Percentiles rank a stretch among this genome's conserved stretches.
phyloP scores from a whole-genome alignment of 2,329 filamentous ascomycete genomes.

The Stemphylium beticola region DNA sequence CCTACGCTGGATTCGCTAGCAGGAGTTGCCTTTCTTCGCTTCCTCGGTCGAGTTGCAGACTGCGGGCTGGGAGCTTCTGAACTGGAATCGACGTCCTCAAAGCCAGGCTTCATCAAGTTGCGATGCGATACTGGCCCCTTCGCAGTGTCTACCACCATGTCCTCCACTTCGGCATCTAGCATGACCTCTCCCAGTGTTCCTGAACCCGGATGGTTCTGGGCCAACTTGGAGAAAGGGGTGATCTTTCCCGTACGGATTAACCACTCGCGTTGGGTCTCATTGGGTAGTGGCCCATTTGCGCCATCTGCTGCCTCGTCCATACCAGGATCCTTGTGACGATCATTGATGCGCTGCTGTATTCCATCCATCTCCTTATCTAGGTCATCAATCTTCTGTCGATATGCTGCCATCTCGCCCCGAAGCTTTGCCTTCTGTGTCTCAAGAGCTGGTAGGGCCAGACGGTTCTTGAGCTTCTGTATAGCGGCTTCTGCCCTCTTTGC shows the following conservation, averaged over 20 bases:
- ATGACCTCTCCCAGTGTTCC: conserved; percentile 78
- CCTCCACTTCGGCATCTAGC: conserved; percentile 79
- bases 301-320: conserved; percentile 51
- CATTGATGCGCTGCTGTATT: conserved; percentile 80
- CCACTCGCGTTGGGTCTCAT: conserved; percentile 85
- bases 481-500: conserved; percentile 69
- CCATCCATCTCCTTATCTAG: conserved; percentile 77
- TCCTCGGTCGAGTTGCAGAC: conserved; percentile 44
- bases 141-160: conserved; percentile 54
- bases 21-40: conserved; percentile 42
- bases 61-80: conserved; percentile 42
- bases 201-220: conserved; percentile 66
- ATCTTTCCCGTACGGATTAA: conserved; percentile 97
- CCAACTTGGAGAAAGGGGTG: conserved; percentile 87
- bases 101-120: conserved; percentile 57
- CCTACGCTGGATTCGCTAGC: conserved; percentile 24
- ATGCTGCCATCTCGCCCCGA: conserved; percentile 69
- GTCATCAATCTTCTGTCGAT: conserved; percentile 68
- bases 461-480: conserved; percentile 64
- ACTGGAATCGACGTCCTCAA: conserved; percentile 42
- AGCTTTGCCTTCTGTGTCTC: conserved; percentile 64
- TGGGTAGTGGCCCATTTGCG: conserved; percentile 69
- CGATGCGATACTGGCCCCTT: conserved; percentile 54
- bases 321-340: conserved; percentile 67
- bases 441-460: conserved; percentile 61